Conservation (phyloP, 2,329 filamentous ascomycete species). For the Hymenoscyphus scutula region DNA sequence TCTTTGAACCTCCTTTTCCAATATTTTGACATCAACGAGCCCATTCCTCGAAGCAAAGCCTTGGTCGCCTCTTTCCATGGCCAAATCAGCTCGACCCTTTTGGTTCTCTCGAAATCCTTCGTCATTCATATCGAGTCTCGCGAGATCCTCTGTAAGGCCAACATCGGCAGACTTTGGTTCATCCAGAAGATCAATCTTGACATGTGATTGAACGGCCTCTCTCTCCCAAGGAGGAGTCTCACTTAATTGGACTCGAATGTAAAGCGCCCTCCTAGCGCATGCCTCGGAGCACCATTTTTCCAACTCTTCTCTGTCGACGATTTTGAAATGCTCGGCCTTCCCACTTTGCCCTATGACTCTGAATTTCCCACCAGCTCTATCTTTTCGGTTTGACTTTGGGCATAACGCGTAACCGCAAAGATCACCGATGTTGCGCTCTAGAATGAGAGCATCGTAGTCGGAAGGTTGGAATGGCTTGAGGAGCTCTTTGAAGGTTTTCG, state of each 20-base stretch:
- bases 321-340: slow-evolving; percentile 54
- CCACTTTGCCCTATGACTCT: slow-evolving; percentile 59
- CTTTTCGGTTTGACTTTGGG: slow-evolving; percentile 56
- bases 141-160: slow-evolving; percentile 27
- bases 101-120: slow-evolving; percentile 39
- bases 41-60: slow-evolving; percentile 27
- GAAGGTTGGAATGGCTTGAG: slow-evolving; percentile 76
- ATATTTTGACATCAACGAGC: slow-evolving; percentile 47
- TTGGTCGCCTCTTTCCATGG: slow-evolving; percentile 48
- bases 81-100: slow-evolving; percentile 44
- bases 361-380: slow-evolving; percentile 60
- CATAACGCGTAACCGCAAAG: slow-evolving; percentile 86
- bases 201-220: slow-evolving; percentile 36
- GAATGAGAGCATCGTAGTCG: slow-evolving; percentile 85
- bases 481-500: slow-evolving; percentile 60
- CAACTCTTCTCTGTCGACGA: slow-evolving; percentile 69
- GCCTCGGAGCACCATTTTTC: slow-evolving; percentile 84
- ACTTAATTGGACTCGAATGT: slow-evolving; percentile 83
- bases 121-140: slow-evolving; percentile 45
- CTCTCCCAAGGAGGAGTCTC: slow-evolving; percentile 86
- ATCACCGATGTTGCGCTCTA: slow-evolving; percentile 81
- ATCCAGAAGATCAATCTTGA: slow-evolving; percentile 60
- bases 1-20: slow-evolving; percentile 49
- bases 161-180: slow-evolving; percentile 56
- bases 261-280: slow-evolving; percentile 78